Evolutionary conservation across 2,329 filamentous ascomycete species (phyloP).

Genomic region (Scytalidium lignicola): DNA sequence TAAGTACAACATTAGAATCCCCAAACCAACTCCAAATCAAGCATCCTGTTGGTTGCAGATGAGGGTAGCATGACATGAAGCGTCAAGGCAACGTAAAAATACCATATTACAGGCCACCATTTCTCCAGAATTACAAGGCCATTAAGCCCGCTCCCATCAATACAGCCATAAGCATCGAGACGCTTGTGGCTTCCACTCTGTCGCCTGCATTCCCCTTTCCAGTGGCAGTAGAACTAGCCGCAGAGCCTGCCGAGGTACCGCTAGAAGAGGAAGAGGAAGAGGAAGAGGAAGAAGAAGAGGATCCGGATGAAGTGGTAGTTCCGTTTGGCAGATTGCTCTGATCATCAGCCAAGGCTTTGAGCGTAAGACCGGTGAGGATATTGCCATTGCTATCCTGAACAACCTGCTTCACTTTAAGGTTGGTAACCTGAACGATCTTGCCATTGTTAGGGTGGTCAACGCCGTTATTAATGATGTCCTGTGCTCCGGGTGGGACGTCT

Average conservation of each 20-base stretch:
- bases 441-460: conserved; percentile 59
- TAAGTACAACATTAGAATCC: not conserved
- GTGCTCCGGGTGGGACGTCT: conserved; percentile 58
- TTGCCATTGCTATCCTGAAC: conserved; percentile 53
- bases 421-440: conserved; percentile 56
- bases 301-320: conserved; percentile 29
- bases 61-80: not conserved
- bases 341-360: conserved; percentile 46
- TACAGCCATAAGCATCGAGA: not conserved
- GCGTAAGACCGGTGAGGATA: conserved; percentile 57
- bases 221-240: conserved; percentile 15
- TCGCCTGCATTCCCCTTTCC: conserved; percentile 15
- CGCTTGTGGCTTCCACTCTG: not conserved
- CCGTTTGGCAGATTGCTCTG: conserved; percentile 51
- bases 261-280: not conserved
- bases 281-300: not conserved
- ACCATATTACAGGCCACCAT: not conserved
- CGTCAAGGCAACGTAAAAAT: not conserved
- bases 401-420: conserved; percentile 47
- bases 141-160: not conserved
- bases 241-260: conserved; percentile 6
- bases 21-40: not conserved
- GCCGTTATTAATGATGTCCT: conserved; percentile 71
- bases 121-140: not conserved
- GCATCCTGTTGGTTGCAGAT: not conserved